These are phyloP conservation scores for Phellopilus nigrolimitatus DNA, from an alignment of 1,284 basidiomycete genomes.

Conservation along the genomic window DNA sequence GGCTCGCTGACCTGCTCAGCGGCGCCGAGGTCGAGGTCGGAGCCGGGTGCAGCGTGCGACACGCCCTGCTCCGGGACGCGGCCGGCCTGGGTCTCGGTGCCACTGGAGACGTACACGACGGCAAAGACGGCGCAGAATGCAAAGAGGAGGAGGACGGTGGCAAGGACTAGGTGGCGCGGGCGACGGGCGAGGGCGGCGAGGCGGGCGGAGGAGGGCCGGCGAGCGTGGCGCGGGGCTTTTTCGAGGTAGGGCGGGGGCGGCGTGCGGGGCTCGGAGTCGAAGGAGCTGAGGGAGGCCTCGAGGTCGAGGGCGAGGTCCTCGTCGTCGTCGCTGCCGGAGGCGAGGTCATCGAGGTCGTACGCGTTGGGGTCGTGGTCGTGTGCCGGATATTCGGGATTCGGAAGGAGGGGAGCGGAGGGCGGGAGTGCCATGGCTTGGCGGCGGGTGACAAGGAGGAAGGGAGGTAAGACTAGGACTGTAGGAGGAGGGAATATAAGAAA, in stretches of 20 bases:
- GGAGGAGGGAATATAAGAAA: no score
- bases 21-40: no score
- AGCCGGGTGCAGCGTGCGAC: not conserved
- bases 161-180: conserved; percentile 10
- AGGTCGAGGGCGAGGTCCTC: conserved; percentile 13
- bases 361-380: not conserved
- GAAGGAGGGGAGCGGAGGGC: conserved; percentile 8
- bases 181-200: not conserved
- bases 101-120: conserved; percentile 10
- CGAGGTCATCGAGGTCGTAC: not conserved
- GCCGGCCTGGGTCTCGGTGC: not conserved
- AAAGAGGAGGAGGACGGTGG: conserved; percentile 10
- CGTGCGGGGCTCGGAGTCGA: not conserved
- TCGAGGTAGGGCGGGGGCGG: conserved; percentile 3
- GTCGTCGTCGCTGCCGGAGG: not conserved
- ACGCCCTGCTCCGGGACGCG: not conserved
- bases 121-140: conserved; percentile 6
- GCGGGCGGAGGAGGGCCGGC: not conserved
- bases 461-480: not conserved
- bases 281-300: conserved; percentile 4
- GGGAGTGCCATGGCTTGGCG: conserved; percentile 1
- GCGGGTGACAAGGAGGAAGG: not conserved
- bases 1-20: not conserved
- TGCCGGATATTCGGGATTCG: not conserved
- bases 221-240: not conserved